phyloP scores from a whole-genome alignment of 2,329 filamentous ascomycete species.

The Lachnellula willkommii region DNA sequence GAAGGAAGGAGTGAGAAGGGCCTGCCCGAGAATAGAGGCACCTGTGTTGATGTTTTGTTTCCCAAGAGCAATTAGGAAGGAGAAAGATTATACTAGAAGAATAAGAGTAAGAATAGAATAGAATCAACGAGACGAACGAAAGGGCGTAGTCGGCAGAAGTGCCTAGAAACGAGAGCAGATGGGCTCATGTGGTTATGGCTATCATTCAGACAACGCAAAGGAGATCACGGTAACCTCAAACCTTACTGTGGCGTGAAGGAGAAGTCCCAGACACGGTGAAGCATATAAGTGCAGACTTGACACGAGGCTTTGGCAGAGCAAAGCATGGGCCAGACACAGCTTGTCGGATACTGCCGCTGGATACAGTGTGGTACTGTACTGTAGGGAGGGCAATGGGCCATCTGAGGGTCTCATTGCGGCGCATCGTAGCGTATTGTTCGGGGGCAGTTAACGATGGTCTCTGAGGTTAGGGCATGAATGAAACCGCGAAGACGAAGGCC shows the following conservation, averaged over 20 bases:
- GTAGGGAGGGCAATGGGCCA: conserved; percentile 2
- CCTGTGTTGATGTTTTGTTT: conserved; percentile 22
- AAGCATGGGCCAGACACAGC: conserved; percentile 9
- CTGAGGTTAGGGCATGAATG: conserved; percentile 13
- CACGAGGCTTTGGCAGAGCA: conserved; percentile 5
- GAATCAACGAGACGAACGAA: conserved; percentile 3
- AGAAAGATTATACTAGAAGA: conserved; percentile 14
- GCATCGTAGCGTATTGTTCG: neutral
- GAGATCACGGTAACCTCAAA: conserved; percentile 19
- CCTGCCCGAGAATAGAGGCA: conserved; percentile 23
- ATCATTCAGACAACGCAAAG: neutral
- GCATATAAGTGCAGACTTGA: conserved; percentile 7
- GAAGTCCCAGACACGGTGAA: conserved; percentile 13
- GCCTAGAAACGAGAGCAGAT: conserved; percentile 1
- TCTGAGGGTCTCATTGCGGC: neutral
- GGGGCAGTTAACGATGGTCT: neutral
- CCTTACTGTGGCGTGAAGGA: conserved; percentile 15
- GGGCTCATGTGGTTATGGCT: conserved; percentile 12
- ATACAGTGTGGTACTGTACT: neutral
- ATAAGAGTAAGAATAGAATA: conserved; percentile 7
- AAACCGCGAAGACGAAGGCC: conserved; percentile 9
- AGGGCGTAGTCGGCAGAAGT: conserved; percentile 6
- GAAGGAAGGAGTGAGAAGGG: conserved; percentile 21
- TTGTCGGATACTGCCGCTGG: conserved; percentile 10
- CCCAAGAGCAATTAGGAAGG: conserved; percentile 4